Percentiles rank a stretch among this genome's conserved stretches.
Evolutionary conservation across 345 rosid species (phyloP).

Genomic region (Raphanus sativus): DNA sequence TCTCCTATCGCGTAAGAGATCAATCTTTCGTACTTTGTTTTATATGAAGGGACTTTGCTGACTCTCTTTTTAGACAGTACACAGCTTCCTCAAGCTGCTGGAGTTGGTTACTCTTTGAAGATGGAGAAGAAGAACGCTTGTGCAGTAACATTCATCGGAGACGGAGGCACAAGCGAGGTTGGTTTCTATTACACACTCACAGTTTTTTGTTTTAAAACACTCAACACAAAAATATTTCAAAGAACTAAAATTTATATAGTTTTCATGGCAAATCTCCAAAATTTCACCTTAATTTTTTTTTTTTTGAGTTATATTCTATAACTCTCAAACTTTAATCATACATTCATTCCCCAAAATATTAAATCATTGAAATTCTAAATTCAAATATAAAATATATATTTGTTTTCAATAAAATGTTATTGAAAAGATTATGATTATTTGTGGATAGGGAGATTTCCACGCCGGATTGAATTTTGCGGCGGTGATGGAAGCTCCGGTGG

Average conservation of each 20-base stretch:
- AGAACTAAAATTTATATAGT: neutral
- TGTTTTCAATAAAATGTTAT: too few species aligned
- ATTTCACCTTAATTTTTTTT: too few species aligned
- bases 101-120: conserved; percentile 71
- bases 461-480: conserved; percentile 87
- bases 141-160: conserved; percentile 64
- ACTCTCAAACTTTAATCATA: neutral
- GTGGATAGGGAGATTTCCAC: conserved; percentile 75
- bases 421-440: neutral
- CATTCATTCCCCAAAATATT: neutral
- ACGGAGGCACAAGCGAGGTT: conserved; percentile 87
- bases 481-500: conserved; percentile 68
- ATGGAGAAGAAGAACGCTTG: conserved; percentile 74
- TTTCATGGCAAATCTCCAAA: neutral
- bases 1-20: conserved; percentile 70
- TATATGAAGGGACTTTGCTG: neutral
- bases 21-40: neutral
- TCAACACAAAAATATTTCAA: neutral
- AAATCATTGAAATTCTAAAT: neutral
- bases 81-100: conserved; percentile 82
- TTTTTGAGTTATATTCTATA: too few species aligned
- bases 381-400: neutral
- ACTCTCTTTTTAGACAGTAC: conserved; percentile 43
- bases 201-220: neutral
- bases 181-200: neutral